Conservation (phyloP, 1,284 basidiomycete genomes). For the Exobasidium rhododendri region DNA sequence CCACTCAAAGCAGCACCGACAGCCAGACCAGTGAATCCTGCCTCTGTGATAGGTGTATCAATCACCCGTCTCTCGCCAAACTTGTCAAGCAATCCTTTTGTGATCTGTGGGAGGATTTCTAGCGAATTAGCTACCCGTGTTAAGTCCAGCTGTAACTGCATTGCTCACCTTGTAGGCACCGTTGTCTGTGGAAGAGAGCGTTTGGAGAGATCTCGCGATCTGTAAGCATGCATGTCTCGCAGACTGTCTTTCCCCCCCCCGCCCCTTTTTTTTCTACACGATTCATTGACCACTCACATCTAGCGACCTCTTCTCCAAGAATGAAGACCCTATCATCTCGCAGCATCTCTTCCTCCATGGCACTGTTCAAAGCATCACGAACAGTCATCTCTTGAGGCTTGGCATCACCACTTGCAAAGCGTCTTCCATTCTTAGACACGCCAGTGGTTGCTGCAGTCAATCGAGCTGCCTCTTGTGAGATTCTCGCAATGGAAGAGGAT, state of each 20-base stretch:
- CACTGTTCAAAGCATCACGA: conserved; percentile 92
- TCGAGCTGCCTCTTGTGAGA: conserved; percentile 5
- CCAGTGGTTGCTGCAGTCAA: neutral
- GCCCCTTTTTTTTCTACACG: neutral
- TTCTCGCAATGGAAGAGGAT: neutral
- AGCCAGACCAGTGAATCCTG: conserved; percentile 96
- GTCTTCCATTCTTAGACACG: neutral
- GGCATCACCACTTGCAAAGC: neutral
- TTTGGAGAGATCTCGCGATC: neutral
- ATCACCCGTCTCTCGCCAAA: conserved; percentile 98
- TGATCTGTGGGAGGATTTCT: conserved; percentile 25
- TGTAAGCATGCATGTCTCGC: neutral
- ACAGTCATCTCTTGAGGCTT: conserved; percentile 76
- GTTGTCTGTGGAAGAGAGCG: conserved; percentile 62
- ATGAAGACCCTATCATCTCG: conserved; percentile 93
- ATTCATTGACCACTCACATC: conserved; percentile 58
- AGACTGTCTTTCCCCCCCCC: neutral
- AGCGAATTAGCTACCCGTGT: no score
- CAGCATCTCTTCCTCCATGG: conserved; percentile 99
- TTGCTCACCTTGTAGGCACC: conserved; percentile 82
- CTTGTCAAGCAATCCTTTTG: conserved; percentile 91
- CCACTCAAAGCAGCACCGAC: conserved; percentile 91
- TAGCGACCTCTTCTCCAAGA: conserved; percentile 96
- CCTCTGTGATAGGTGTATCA: conserved; percentile 85
- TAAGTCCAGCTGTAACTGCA: conserved; percentile 5